Conservation (phyloP, 768 basidiomycete genomes). For the Hygrophorus pudorinus region DNA sequence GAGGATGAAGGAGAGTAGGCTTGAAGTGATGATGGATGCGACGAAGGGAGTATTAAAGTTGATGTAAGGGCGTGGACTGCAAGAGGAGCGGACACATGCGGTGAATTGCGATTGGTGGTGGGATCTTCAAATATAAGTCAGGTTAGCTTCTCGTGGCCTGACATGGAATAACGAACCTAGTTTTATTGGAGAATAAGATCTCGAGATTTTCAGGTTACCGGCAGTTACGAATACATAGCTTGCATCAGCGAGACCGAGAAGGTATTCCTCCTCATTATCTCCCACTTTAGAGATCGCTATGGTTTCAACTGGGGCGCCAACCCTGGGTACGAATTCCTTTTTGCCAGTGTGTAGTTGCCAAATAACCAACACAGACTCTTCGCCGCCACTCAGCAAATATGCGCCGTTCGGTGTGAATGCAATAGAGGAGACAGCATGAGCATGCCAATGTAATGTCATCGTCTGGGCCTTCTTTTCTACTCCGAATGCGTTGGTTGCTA, state of each 20-base stretch:
- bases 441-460: slow-evolving; percentile 90
- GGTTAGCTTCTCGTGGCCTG: slow-evolving; percentile 1
- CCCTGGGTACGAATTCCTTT: slow-evolving; percentile 85
- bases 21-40: slow-evolving; percentile 93
- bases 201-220: slow-evolving; percentile 58
- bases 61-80: slow-evolving; percentile 66
- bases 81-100: slow-evolving; percentile 45
- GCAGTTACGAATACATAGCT: slow-evolving; percentile 69
- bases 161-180: slow-evolving; percentile 38
- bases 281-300: slow-evolving; percentile 46
- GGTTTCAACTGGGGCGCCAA: slow-evolving; percentile 78
- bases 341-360: slow-evolving; percentile 90
- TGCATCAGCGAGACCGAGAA: slow-evolving; percentile 75
- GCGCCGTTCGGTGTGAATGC: slow-evolving; percentile 86
- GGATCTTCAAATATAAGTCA: slow-evolving; percentile 20
- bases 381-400: slow-evolving; percentile 88
- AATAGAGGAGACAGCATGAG: slow-evolving; percentile 82
- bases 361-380: slow-evolving; percentile 92
- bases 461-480: slow-evolving; percentile 79
- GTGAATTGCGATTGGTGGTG: slow-evolving; percentile 26
- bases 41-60: slow-evolving; percentile 81
- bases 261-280: slow-evolving; percentile 72
- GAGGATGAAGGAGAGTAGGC: slow-evolving; percentile 70
- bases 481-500: slow-evolving; percentile 39
- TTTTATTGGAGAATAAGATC: slow-evolving; percentile 70